phyloP scores from a whole-genome alignment of 169 alveolate genomes.

The Plasmodium ovale region DNA sequence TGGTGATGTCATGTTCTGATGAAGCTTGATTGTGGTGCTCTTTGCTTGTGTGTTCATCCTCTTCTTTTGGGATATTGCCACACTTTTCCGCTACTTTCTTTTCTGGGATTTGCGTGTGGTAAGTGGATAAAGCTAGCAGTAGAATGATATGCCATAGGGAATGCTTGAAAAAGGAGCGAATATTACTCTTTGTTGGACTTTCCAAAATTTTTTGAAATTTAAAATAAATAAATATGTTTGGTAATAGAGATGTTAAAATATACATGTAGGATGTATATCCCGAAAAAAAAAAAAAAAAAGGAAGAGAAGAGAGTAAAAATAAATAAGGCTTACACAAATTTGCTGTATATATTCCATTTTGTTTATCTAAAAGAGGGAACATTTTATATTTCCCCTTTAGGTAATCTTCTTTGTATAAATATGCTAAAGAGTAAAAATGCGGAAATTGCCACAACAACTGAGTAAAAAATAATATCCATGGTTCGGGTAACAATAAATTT shows the following conservation, averaged over 20 bases:
- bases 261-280: constrained; percentile 80
- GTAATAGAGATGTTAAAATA: constrained; percentile 76
- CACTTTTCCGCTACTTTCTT: neutral
- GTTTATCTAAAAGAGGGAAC: constrained; percentile 83
- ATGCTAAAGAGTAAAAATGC: constrained; percentile 86
- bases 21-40: neutral
- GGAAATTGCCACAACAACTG: constrained; percentile 87
- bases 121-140: constrained; percentile 78
- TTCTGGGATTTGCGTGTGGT: constrained; percentile 78
- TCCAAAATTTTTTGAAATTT: constrained; percentile 39
- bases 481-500: constrained; percentile 63
- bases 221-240: constrained; percentile 71
- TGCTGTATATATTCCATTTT: constrained; percentile 83
- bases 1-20: constrained; percentile 47
- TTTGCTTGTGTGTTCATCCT: neutral
- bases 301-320: constrained; percentile 77
- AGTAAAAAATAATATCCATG: constrained; percentile 85
- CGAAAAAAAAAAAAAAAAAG: constrained; percentile 78
- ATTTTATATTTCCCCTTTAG: constrained; percentile 82
- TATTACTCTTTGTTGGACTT: constrained; percentile 7
- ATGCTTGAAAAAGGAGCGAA: constrained; percentile 56
- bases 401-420: constrained; percentile 86
- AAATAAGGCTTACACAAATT: constrained; percentile 80
- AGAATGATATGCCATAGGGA: constrained; percentile 83
- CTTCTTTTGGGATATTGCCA: neutral